Base-by-base conservation (phyloP, 1,284 basidiomycete genomes). In the Heliocybe sulcata region DNA sequence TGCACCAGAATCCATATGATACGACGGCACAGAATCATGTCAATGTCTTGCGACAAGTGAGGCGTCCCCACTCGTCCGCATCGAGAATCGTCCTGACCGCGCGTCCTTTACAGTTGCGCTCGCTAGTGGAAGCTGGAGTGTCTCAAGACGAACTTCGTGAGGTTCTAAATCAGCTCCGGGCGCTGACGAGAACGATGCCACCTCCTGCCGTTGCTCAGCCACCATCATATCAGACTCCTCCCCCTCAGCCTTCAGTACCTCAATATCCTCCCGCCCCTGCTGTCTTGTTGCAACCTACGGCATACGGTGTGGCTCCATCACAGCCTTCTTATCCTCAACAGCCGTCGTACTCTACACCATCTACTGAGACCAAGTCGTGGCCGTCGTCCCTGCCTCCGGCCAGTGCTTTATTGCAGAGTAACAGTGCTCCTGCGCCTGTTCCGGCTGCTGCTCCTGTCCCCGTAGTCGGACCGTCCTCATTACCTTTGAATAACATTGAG, bases 91-190 rank as follows among this genome's bases (percentile, higher is more conserved):
- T 57, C 51, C 25, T 56, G 8, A n/a, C 58, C 61, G 29, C 60
- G 52, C 2, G 29, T 53, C 45, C 50, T 61, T 26, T 58, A 38
- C 45, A 94, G 90, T 73, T 95, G 56, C 85, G 87, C 52, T 79
- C 77, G 54, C 74, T 94, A 31, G 87, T 94, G 1, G 84, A 90
- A 64, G 80, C 83, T 1, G 87, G 88, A 14, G 84, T 94, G 16
- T 90, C 90, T 1, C 84, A 88, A 61, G 81, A 83, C 25, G 90
- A 95, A 65, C 75, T 95, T 26, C 77, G 77, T 42, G 89, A 92
- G 64, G 94, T 96, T 54, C 76, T 93, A 0, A 69, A 72, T 31
- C 91, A 94, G 65, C 69, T 96, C 4, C 85, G 89, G 35, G 76
- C 78, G 29, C 71, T 94, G 19, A 77, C 83, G 25, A 79, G 81